Evolutionary conservation across 805 yeast species (phyloP).

Genomic region (Priceomyces fermenticarens): DNA sequence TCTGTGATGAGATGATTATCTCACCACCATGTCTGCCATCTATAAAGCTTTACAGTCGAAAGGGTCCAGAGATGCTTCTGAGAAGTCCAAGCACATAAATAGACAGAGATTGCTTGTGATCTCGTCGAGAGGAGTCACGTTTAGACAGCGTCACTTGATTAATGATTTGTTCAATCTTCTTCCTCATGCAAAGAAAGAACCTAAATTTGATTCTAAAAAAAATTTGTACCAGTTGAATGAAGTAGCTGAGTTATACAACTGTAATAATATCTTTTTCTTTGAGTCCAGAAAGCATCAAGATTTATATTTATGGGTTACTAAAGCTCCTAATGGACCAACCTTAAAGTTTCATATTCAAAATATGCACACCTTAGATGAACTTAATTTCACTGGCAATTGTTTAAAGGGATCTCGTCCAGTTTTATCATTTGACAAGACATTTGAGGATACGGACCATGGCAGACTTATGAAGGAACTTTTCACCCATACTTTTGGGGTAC

Average conservation of each 20-base stretch:
- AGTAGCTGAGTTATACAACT: conserved; percentile 94
- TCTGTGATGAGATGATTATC: conserved; percentile 10
- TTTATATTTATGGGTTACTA: conserved; percentile 89
- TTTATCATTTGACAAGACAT: conserved; percentile 79
- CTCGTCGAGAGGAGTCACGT: conserved; percentile 93
- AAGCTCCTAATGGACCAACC: conserved; percentile 98
- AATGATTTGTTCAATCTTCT: conserved; percentile 72
- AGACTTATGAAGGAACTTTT: conserved; percentile 69
- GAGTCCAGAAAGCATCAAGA: conserved; percentile 97
- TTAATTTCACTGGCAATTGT: conserved; percentile 95
- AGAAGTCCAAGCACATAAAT: conserved; percentile 60
- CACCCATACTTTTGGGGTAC: conserved; percentile 74
- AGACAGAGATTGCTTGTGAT: conserved; percentile 86
- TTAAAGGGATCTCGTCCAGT: conserved; percentile 93
- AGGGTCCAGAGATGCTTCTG: conserved; percentile 46
- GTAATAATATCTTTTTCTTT: conserved; percentile 90
- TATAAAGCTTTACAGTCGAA: conserved; percentile 45
- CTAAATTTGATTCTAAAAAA: conserved; percentile 91
- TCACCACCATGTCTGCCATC: conserved; percentile 38
- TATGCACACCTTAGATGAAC: conserved; percentile 92
- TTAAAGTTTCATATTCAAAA: conserved; percentile 91
- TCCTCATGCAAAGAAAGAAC: conserved; percentile 96
- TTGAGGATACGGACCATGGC: conserved; percentile 62
- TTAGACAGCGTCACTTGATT: conserved; percentile 91
- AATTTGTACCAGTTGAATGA: conserved; percentile 86